These are phyloP conservation scores for Linanthus parryae DNA, from an alignment of 148 eudicot genomes.

Conservation along the genomic window DNA sequence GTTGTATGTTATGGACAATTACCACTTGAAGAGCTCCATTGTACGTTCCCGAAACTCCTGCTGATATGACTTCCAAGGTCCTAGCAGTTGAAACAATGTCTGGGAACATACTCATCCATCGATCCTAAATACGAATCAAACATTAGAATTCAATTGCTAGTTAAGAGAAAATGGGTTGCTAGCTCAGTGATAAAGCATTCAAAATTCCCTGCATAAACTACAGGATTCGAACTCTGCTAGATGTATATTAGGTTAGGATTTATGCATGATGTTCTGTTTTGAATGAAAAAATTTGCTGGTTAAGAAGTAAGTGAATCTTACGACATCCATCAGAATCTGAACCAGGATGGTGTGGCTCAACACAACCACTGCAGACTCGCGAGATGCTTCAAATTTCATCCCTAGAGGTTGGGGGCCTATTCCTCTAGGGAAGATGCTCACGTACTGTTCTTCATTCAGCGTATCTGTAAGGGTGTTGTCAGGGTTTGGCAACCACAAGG, in stretches of 20 bases:
- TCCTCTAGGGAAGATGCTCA: conserved; percentile 68
- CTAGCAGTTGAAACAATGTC: conserved; percentile 65
- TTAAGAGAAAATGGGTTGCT: too few relatives aligned
- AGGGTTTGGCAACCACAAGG: conserved; percentile 53
- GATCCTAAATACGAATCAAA: too few relatives aligned
- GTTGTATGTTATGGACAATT: conserved; percentile 9
- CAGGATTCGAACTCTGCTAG: too few relatives aligned
- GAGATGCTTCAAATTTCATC: conserved; percentile 71
- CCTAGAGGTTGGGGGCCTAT: conserved; percentile 84
- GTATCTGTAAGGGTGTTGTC: conserved; percentile 38
- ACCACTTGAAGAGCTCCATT: conserved; percentile 87
- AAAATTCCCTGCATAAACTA: too few relatives aligned
- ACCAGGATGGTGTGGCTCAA: conserved; percentile 89
- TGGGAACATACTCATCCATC: conserved; percentile 60
- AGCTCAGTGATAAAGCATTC: too few relatives aligned
- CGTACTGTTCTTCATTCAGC: conserved; percentile 68
- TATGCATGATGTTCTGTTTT: too few relatives aligned
- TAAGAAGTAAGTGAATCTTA: too few relatives aligned
- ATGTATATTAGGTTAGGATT: too few relatives aligned
- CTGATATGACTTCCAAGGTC: conserved; percentile 70
- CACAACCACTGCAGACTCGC: conserved; percentile 80
- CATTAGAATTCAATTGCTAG: too few relatives aligned
- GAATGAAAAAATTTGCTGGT: too few relatives aligned
- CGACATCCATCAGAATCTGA: conserved; percentile 94
- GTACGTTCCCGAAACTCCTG: conserved; percentile 78